These are phyloP conservation scores for Collybia sp. DNA, from an alignment of 768 basidiomycete genomes.

Conservation along the genomic window DNA sequence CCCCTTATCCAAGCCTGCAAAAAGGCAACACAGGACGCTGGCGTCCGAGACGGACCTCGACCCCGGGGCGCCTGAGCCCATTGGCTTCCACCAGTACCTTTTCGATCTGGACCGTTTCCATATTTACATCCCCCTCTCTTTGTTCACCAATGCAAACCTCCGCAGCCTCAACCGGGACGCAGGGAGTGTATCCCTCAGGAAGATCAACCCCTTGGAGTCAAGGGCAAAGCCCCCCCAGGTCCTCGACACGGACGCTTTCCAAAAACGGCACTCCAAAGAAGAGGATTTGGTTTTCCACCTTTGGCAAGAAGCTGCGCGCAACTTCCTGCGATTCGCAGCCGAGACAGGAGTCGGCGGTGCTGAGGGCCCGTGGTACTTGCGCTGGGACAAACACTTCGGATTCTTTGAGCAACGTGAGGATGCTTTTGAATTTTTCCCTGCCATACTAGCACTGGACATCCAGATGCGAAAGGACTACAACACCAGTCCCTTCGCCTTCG, in stretches of 20 bases:
- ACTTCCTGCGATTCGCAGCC: slow-evolving; percentile 1
- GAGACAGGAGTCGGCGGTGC: slow-evolving; percentile 1
- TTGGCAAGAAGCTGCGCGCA: slow-evolving; percentile 4
- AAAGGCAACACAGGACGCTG: background rate
- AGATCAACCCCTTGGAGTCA: slow-evolving; percentile 3
- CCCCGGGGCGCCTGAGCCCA: background rate
- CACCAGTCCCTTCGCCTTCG: slow-evolving; percentile 1
- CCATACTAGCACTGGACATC: slow-evolving; percentile 2
- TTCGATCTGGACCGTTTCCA: slow-evolving; percentile 1
- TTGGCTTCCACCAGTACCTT: background rate
- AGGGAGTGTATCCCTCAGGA: slow-evolving; percentile 1
- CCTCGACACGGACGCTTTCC: slow-evolving; percentile 5
- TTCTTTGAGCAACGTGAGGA: slow-evolving; percentile 1
- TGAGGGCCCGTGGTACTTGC: slow-evolving; percentile 3
- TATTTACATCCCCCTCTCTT: slow-evolving; percentile 6
- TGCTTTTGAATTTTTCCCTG: slow-evolving; percentile 1
- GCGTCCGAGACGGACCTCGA: background rate
- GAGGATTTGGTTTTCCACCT: background rate
- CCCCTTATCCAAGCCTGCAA: background rate
- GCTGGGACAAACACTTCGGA: slow-evolving; percentile 5
- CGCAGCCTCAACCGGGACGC: slow-evolving; percentile 1
- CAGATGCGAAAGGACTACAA: slow-evolving; percentile 4
- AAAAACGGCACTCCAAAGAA: slow-evolving; percentile 4
- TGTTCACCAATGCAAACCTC: slow-evolving; percentile 7
- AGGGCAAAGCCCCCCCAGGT: background rate